A percentile compares a stretch with the other conserved stretches of the same genome.
phyloP scores from a whole-genome alignment of 2,329 filamentous ascomycete species.

The Stachybotrys elegans region DNA sequence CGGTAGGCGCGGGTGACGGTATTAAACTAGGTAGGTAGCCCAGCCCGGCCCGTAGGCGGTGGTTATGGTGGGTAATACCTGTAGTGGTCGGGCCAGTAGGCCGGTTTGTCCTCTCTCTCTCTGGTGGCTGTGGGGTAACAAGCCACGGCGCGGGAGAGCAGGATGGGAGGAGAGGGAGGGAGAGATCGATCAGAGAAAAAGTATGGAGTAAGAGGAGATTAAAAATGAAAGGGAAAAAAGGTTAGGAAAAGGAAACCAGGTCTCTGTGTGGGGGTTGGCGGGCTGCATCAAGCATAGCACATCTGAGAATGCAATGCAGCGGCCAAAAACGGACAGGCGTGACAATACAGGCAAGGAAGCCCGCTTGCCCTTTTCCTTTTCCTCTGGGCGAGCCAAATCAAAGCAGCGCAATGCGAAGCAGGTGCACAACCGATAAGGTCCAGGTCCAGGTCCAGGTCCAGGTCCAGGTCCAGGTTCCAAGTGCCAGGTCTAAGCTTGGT shows the following conservation, averaged over 20 bases:
- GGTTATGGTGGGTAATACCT: conserved; percentile 7
- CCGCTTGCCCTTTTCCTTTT: background rate
- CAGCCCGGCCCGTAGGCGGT: no score
- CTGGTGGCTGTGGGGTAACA: background rate
- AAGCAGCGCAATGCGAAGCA: no score
- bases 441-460: no score
- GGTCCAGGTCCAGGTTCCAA: no score
- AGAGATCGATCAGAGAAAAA: no score
- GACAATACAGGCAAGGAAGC: no score
- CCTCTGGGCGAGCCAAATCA: no score
- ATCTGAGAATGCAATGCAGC: conserved; percentile 1
- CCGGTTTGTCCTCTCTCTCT: background rate
- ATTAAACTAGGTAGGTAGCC: no score
- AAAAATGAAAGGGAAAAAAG: conserved; percentile 2
- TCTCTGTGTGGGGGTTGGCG: conserved; percentile 3
- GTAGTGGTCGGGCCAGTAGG: background rate
- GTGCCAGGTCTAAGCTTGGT: no score
- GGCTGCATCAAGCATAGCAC: conserved; percentile 1
- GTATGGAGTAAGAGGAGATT: conserved; percentile 5
- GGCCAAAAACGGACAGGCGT: conserved; percentile 1
- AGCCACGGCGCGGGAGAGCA: background rate
- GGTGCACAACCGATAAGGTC: background rate
- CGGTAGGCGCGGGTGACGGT: no score
- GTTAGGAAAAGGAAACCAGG: background rate
- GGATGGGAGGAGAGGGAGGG: background rate